These are phyloP conservation scores for Pachysolen tannophilus DNA, from an alignment of 805 yeast species.

Conservation along the genomic window DNA sequence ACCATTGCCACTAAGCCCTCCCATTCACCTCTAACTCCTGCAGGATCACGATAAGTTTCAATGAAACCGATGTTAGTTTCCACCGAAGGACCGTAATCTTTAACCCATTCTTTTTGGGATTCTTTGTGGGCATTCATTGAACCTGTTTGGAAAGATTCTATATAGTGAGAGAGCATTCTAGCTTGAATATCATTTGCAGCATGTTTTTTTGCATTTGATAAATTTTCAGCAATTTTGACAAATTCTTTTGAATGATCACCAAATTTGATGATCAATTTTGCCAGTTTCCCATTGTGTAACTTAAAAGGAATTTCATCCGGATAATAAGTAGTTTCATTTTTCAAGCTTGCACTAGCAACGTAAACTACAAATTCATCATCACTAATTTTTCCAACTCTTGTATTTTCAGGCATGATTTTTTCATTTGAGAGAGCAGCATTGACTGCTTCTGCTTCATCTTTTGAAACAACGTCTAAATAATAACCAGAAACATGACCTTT, in stretches of 20 bases:
- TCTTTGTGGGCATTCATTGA: conserved; percentile 79
- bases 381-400: conserved; percentile 55
- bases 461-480: conserved; percentile 49
- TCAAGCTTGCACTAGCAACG: conserved; percentile 57
- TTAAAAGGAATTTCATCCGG: conserved; percentile 36
- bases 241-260: conserved; percentile 77
- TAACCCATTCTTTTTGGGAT: conserved; percentile 83
- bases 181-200: conserved; percentile 70
- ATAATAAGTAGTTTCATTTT: conserved; percentile 41
- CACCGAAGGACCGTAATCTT: conserved; percentile 71
- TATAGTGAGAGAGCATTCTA: conserved; percentile 58
- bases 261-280: conserved; percentile 45
- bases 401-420: conserved; percentile 71
- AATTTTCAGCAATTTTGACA: conserved; percentile 43
- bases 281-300: conserved; percentile 32
- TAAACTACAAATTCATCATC: conserved; percentile 45
- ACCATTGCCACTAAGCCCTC: conserved; percentile 89
- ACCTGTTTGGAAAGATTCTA: conserved; percentile 68
- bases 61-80: conserved; percentile 85
- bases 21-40: conserved; percentile 92
- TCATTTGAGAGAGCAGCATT: conserved; percentile 56
- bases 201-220: conserved; percentile 47
- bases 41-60: conserved; percentile 88
- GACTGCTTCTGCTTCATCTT: conserved; percentile 56
- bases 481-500: conserved; percentile 71